These are phyloP conservation scores for Zizania latifolia DNA, from an alignment of 176 grass and related monocot species.

Conservation along the genomic window DNA sequence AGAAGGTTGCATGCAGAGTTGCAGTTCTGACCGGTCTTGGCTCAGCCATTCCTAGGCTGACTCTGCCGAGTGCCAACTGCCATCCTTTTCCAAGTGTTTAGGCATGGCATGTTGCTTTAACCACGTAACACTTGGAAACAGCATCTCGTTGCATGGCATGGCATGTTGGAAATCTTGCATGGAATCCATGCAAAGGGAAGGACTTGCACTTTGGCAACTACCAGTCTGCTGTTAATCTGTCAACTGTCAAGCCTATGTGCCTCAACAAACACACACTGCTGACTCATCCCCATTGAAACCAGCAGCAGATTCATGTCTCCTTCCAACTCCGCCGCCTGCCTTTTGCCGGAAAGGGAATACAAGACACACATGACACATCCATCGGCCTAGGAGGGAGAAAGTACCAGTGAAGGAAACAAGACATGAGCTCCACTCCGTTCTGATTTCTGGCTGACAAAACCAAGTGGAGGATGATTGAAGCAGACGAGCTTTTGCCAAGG, in stretches of 20 bases:
- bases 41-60: not conserved
- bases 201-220: not conserved
- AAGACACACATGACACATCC: not conserved
- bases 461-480: conserved; percentile 38
- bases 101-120: not conserved
- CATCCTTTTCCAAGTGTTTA: not conserved
- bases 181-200: not conserved
- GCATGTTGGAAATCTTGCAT: not conserved
- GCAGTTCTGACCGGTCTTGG: no score
- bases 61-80: not conserved
- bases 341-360: conserved; percentile 2
- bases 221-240: not conserved
- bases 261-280: not conserved
- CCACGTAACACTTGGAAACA: not conserved
- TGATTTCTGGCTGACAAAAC: conserved; percentile 1
- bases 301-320: not conserved
- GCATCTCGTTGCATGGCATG: not conserved
- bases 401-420: not conserved
- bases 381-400: conserved; percentile 5
- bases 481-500: conserved; percentile 13
- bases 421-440: conserved; percentile 35
- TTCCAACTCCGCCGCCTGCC: not conserved
- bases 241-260: not conserved
- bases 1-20: no score
- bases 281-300: conserved; percentile 23